phyloP scores from a whole-genome alignment of 345 rosid genomes.

The Moricandia moricandioides region DNA sequence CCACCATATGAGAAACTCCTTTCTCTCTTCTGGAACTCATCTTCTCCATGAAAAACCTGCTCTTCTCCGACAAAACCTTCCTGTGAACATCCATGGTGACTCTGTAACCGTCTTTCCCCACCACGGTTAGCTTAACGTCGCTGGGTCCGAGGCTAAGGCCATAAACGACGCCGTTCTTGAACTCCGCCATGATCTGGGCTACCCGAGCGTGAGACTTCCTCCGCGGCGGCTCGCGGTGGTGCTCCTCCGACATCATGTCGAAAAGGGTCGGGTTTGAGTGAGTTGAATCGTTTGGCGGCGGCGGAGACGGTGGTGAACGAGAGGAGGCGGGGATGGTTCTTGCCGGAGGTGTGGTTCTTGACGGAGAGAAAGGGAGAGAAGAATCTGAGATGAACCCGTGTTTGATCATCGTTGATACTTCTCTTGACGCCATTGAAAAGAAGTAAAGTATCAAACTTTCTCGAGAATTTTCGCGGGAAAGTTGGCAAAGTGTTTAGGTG shows the following conservation, averaged over 20 bases:
- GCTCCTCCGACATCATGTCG: constrained; percentile 96
- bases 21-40: constrained; percentile 48
- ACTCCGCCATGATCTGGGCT: constrained; percentile 59
- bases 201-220: constrained; percentile 54
- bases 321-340: constrained; percentile 34
- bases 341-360: constrained; percentile 37
- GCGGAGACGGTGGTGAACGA: neutral
- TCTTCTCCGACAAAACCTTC: constrained; percentile 64
- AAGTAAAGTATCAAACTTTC: constrained; percentile 18
- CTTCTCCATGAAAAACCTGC: constrained; percentile 76
- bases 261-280: constrained; percentile 58
- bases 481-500: neutral
- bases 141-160: constrained; percentile 42
- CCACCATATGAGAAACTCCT: constrained; percentile 70
- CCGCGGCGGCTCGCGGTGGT: constrained; percentile 55
- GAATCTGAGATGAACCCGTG: constrained; percentile 78
- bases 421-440: constrained; percentile 62
- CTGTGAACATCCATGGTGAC: constrained; percentile 76
- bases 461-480: constrained; percentile 26
- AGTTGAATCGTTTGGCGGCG: constrained; percentile 25
- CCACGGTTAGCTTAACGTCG: constrained; percentile 82
- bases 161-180: constrained; percentile 37
- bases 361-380: constrained; percentile 64
- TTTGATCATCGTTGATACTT: constrained; percentile 74
- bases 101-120: constrained; percentile 67